Percentiles rank a stretch among this genome's conserved stretches.
phyloP scores from a whole-genome alignment of 768 basidiomycete species.

The Podaxis carcinomalis region DNA sequence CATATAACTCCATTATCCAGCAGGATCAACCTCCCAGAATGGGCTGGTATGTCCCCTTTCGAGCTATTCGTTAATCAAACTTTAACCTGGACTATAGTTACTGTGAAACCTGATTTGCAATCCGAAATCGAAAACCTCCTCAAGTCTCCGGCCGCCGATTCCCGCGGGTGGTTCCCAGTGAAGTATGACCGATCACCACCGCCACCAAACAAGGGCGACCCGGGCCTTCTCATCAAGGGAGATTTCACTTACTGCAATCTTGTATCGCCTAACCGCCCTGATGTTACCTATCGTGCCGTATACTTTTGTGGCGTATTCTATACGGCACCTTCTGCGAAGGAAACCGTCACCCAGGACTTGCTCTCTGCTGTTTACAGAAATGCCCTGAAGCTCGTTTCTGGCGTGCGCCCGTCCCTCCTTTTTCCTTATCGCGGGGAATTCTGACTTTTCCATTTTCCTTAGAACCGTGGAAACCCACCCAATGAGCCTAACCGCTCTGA shows the following conservation, averaged over 20 bases:
- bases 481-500: background rate
- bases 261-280: background rate
- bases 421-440: background rate
- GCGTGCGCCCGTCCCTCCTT: background rate
- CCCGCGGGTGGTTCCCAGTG: background rate
- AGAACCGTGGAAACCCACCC: background rate
- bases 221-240: background rate
- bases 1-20: background rate
- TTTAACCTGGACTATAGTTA: background rate
- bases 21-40: background rate
- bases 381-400: background rate
- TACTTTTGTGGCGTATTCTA: background rate
- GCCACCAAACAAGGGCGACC: background rate
- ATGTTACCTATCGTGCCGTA: background rate
- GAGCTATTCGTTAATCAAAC: too few relatives aligned
- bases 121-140: background rate
- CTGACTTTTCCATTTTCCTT: background rate
- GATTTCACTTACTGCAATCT: background rate
- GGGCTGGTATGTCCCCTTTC: background rate
- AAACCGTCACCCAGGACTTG: background rate
- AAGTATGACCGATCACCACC: background rate
- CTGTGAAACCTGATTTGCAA: background rate
- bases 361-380: background rate
- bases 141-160: background rate
- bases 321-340: background rate